Conservation (phyloP, 2,329 filamentous ascomycete species). For the Decorospora gaudefroyi region DNA sequence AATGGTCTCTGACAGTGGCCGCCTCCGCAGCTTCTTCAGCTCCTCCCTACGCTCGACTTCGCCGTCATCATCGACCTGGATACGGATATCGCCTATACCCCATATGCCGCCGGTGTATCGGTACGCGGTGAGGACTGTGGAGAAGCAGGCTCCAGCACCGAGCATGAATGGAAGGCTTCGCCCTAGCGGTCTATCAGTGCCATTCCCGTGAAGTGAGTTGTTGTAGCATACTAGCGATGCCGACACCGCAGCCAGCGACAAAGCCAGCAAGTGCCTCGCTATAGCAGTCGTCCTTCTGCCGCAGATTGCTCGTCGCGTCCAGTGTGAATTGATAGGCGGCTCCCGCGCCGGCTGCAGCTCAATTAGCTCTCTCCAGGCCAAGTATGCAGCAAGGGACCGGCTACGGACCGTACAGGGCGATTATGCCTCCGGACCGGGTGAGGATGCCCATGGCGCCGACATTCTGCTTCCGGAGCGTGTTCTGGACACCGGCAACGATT, state of each 20-base stretch:
- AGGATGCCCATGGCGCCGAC: slow-evolving; percentile 80
- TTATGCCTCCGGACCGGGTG: slow-evolving; percentile 74
- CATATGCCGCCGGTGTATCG: slow-evolving; percentile 69
- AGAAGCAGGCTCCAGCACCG: slow-evolving; percentile 66
- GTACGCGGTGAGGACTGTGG: slow-evolving; percentile 64
- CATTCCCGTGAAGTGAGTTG: slow-evolving; percentile 9
- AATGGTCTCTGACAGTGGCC: slow-evolving; percentile 78
- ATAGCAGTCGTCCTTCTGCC: slow-evolving; percentile 78
- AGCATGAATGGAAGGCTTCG: slow-evolving; percentile 71
- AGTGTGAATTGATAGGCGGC: slow-evolving; percentile 78
- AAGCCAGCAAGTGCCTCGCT: slow-evolving; percentile 79
- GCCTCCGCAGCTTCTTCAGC: slow-evolving; percentile 72
- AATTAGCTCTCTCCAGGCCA: slow-evolving; percentile 31
- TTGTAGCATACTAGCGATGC: slow-evolving; percentile 66
- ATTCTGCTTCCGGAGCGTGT: slow-evolving; percentile 82
- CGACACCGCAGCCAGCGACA: slow-evolving; percentile 71
- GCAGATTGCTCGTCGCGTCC: slow-evolving; percentile 78
- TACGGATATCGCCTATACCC: slow-evolving; percentile 52
- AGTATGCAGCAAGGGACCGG: neutral
- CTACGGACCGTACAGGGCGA: slow-evolving; percentile 66
- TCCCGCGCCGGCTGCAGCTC: slow-evolving; percentile 68
- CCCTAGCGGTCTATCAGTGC: slow-evolving; percentile 49
- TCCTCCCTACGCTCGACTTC: slow-evolving; percentile 78
- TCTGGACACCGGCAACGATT: slow-evolving; percentile 78
- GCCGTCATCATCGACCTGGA: slow-evolving; percentile 65